Evolutionary conservation across 345 rosid genomes (phyloP).

Genomic region (Eucalyptus sideroxylon): DNA sequence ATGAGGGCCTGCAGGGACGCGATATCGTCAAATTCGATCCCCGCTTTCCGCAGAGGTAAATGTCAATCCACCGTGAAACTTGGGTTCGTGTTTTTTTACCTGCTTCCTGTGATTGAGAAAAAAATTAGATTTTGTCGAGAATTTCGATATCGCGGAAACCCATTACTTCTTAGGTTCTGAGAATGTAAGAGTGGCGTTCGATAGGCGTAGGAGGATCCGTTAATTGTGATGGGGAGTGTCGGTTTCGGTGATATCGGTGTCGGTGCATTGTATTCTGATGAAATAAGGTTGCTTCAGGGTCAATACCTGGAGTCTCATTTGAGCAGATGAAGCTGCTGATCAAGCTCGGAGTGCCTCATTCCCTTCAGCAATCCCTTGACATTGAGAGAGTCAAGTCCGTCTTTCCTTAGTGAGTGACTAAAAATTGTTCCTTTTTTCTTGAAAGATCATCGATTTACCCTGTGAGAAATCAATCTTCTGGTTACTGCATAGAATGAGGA

Average conservation of each 20-base stretch:
- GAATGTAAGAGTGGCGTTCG: neutral
- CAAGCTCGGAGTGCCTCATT: constrained; percentile 83
- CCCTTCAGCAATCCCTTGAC: constrained; percentile 65
- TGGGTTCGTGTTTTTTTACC: neutral
- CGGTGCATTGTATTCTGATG: neutral
- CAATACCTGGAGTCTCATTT: constrained; percentile 80
- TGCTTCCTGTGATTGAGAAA: neutral
- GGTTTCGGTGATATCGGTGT: neutral
- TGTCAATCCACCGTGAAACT: neutral
- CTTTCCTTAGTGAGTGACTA: constrained; percentile 75
- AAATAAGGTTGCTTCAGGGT: constrained; percentile 33
- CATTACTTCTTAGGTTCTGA: neutral
- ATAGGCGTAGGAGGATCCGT: neutral
- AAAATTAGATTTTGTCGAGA: neutral
- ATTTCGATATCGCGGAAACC: neutral
- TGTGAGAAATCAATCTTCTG: neutral
- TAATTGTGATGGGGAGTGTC: neutral
- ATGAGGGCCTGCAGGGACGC: constrained; percentile 87
- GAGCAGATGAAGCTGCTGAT: constrained; percentile 82
- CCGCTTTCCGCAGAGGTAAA: constrained; percentile 79
- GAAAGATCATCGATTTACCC: neutral
- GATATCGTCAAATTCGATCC: constrained; percentile 88
- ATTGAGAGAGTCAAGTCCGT: constrained; percentile 59
- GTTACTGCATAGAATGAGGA: neutral
- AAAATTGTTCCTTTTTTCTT: neutral